These are phyloP conservation scores for Naganishia vishniacii DNA, from an alignment of 768 basidiomycete genomes.

Conservation along the genomic window DNA sequence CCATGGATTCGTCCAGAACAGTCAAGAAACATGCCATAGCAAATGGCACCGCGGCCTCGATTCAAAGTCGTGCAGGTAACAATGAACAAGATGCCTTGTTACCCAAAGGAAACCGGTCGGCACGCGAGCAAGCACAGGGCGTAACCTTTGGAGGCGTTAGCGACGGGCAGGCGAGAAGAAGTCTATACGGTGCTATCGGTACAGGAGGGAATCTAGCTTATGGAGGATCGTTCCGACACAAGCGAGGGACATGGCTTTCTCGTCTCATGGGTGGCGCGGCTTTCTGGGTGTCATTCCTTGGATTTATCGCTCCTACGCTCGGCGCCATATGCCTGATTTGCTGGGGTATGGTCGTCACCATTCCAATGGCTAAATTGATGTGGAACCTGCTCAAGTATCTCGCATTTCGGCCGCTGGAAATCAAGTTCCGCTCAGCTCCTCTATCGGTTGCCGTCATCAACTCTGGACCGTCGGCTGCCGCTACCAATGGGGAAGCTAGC, in stretches of 20 bases:
- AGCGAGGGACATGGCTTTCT: conserved; percentile 4
- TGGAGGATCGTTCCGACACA: conserved; percentile 8
- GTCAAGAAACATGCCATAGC: conserved; percentile 10
- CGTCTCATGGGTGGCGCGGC: conserved; percentile 59
- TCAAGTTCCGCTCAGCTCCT: conserved; percentile 87
- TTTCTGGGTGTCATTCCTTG: conserved; percentile 74
- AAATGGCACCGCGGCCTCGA: not conserved
- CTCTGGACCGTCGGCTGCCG: conserved; percentile 32
- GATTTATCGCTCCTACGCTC: conserved; percentile 81
- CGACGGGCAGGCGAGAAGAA: conserved; percentile 30
- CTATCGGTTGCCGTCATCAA: conserved; percentile 52
- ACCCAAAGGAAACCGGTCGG: not conserved
- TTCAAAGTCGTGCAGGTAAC: not conserved
- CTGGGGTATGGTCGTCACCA: conserved; percentile 90
- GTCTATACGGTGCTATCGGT: conserved; percentile 30
- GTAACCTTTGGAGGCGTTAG: conserved; percentile 45
- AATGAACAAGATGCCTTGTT: conserved; percentile 24
- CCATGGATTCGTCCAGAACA: conserved; percentile 8
- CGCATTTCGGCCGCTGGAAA: conserved; percentile 67
- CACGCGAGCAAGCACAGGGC: conserved; percentile 31
- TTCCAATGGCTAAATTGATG: conserved; percentile 95
- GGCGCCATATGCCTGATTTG: conserved; percentile 79
- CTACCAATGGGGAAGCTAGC: conserved; percentile 27
- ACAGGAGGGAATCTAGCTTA: not conserved
- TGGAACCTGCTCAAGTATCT: conserved; percentile 89